Evolutionary conservation across 2,329 filamentous ascomycete species (phyloP), one percentile per base, ranked within the genome.

Genomic region (Pseudopithomyces maydicus): DNA sequence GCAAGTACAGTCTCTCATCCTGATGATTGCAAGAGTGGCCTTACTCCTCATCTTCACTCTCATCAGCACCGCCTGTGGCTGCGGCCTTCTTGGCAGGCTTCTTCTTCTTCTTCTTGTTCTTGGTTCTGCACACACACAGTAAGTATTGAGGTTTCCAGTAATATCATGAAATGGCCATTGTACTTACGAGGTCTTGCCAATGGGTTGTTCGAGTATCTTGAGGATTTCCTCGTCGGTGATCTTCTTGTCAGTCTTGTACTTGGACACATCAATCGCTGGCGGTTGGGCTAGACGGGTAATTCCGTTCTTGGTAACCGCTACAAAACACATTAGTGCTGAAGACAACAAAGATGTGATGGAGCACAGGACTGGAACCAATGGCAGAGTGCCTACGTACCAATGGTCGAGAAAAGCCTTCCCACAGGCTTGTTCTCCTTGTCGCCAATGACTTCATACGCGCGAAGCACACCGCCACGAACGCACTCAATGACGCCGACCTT

Each of bases 401-500:
- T 82, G 23, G 95, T 99, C 60, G 90, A 96, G 80, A 98, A 86
- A 50, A 96, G 84, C 72, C 95, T 87, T 63, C 89, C 92, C 57
- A 98, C 94, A 41, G 92, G 85, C 63, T 90, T 84, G 65, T 85
- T 87, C 76, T 98, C 94, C 80, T 97, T 94, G 76, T 98, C 94
- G 62, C 92, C 94, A 61, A 96, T 90, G 54, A 97, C 88, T 79
- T 99, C 95, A 78, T 99, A 99, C 80, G 96, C 91, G 69, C 95
- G 89, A 78, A 99, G 87, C 56, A 98, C 91, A 73, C 92, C 92
- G 71, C 89, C 88, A 71, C 95, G 90, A 55, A 98, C 94, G 79
- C 94, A 97, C 82, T 99, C 95, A 57, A 98, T 90, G 56, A 98
- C 90, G 73, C 95, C 95, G 80, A 95, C 90, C 90, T 98, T 90